Conservation (phyloP, 163 green algal genomes). For the Chloromonas sp. region DNA sequence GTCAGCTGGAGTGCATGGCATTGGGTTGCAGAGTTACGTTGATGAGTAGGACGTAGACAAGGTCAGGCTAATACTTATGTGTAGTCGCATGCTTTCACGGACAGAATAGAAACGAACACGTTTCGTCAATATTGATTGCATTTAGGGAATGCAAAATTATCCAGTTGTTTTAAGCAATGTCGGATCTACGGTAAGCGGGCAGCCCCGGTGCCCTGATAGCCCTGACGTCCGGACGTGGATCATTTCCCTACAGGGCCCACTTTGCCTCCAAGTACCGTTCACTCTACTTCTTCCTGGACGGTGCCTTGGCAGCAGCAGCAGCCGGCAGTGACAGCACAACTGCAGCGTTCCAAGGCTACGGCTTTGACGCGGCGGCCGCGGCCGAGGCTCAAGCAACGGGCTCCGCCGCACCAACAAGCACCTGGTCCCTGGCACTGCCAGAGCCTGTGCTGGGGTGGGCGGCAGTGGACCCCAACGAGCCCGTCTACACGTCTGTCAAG, state of each 20-base stretch:
- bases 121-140: neutral
- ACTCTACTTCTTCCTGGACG: slow-evolving; percentile 23
- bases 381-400: neutral
- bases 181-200: too few relatives aligned
- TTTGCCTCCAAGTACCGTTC: slow-evolving; percentile 1
- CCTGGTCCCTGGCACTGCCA: slow-evolving; percentile 30
- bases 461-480: slow-evolving; percentile 35
- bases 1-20: neutral
- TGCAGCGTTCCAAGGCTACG: slow-evolving; percentile 6
- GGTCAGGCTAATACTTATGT: neutral
- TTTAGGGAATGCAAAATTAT: neutral
- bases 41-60: too few relatives aligned
- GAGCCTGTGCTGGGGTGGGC: slow-evolving; percentile 45
- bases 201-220: too few relatives aligned
- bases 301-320: neutral
- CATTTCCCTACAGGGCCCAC: neutral
- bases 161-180: too few relatives aligned
- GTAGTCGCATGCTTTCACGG: neutral
- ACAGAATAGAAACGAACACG: neutral
- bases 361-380: slow-evolving; percentile 7
- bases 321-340: neutral
- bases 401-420: neutral
- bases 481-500: slow-evolving; percentile 66
- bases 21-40: too few relatives aligned
- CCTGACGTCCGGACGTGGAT: too few relatives aligned